phyloP scores from a whole-genome alignment of 2,329 filamentous ascomycete species.

The Aspergillus spinulosporus region DNA sequence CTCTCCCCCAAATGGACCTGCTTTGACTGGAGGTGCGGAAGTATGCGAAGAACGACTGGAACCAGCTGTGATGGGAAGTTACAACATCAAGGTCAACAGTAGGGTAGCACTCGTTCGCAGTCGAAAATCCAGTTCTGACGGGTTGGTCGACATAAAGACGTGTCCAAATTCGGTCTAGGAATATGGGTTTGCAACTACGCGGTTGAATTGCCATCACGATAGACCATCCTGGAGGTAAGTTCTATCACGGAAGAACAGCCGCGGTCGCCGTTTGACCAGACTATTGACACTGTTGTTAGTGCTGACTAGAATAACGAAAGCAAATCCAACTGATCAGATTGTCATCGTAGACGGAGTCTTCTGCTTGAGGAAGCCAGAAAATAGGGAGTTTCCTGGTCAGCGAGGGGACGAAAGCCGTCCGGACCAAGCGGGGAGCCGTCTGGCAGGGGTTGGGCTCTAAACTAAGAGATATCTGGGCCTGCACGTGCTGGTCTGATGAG shows the following conservation, averaged over 20 bases:
- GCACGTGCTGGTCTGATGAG: constrained; percentile 1
- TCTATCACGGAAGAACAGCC: constrained; percentile 40
- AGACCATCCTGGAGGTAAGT: constrained; percentile 22
- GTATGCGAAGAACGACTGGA: constrained; percentile 30
- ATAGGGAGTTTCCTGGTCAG: constrained; percentile 34
- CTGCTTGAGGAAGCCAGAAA: constrained; percentile 42
- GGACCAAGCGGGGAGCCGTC: constrained; percentile 36
- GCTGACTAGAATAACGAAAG: not conserved
- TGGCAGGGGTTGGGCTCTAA: constrained; percentile 33
- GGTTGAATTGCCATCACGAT: constrained; percentile 23
- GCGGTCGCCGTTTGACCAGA: constrained; percentile 41
- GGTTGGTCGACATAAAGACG: constrained; percentile 42
- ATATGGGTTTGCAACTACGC: constrained; percentile 25
- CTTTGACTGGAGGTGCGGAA: constrained; percentile 37
- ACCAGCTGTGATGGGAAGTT: constrained; percentile 33
- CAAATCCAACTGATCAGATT: no score
- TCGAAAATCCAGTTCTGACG: constrained; percentile 38
- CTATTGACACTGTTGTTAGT: constrained; percentile 31
- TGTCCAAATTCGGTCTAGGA: constrained; percentile 35
- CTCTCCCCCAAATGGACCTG: constrained; percentile 41
- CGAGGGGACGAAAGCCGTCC: constrained; percentile 31
- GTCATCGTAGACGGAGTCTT: constrained; percentile 29
- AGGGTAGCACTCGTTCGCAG: constrained; percentile 32
- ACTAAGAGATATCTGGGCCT: constrained; percentile 21
- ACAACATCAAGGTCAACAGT: constrained; percentile 30